These are phyloP conservation scores for Fusarium pilosicola DNA, from an alignment of 2,329 filamentous ascomycete species.

Conservation along the genomic window DNA sequence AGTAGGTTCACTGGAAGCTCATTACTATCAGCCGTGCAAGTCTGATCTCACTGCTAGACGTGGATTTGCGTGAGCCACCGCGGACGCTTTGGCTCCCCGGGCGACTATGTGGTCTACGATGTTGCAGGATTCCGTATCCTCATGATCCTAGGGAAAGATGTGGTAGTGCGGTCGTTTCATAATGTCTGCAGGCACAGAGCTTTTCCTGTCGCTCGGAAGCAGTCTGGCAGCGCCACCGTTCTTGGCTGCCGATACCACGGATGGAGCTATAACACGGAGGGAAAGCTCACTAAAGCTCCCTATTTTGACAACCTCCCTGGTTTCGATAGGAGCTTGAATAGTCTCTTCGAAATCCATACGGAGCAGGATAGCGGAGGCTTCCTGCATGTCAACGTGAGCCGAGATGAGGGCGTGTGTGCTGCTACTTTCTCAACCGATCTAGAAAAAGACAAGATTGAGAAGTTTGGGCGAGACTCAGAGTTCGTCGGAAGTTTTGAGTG, in stretches of 20 bases:
- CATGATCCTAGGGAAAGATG: background rate
- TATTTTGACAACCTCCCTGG: background rate
- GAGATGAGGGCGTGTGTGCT: background rate
- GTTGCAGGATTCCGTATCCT: background rate
- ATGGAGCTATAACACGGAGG: conserved; percentile 2
- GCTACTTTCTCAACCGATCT: accelerated
- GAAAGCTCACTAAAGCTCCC: background rate
- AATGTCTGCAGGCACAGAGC: conserved; percentile 7
- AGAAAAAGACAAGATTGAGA: too few relatives aligned
- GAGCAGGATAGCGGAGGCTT: background rate
- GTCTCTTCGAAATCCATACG: background rate
- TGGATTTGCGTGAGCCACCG: background rate
- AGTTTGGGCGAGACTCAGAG: too few relatives aligned
- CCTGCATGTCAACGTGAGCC: background rate
- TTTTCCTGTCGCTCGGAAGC: background rate
- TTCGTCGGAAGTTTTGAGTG: background rate
- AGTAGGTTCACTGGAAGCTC: background rate
- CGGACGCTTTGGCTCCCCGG: background rate
- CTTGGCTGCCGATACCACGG: conserved; percentile 6
- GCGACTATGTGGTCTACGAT: background rate
- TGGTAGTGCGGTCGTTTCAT: background rate
- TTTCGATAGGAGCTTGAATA: background rate
- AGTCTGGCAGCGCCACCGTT: background rate
- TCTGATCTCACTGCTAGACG: background rate
- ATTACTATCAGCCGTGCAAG: background rate